Base-by-base conservation (phyloP, 768 basidiomycete genomes). In the Rhodotorula diobovata region DNA sequence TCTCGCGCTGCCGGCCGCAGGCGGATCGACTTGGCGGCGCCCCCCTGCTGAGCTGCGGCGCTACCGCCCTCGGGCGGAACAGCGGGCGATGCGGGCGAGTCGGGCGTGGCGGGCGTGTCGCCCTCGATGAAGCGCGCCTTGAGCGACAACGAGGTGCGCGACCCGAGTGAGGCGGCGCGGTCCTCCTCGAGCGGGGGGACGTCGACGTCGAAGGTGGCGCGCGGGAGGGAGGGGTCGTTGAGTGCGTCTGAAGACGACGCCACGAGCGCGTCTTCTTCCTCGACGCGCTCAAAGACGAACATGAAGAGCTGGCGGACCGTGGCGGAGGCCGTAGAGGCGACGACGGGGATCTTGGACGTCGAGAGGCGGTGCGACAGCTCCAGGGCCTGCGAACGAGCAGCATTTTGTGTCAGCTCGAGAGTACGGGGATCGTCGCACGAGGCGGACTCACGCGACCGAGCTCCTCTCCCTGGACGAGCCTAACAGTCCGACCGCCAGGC, bases 261-360 rank as follows among this genome's bases (percentile, higher is more conserved):
- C 78, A 30, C 81, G 72, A 41, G 80, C 10, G 83, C 81, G 79
- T 93, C 90, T 78, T 93, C 91, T 28, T 86, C 84, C 2, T 88
- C 86, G 80, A 97, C 90, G 79, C 95, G 93, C 81, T 99, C 96
- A 55, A 97, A 90, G 28, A 97, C 88, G 75, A 97, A 91, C 94
- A 99, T 97, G 56, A 98, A 91, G 3, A 97, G 84, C 79, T 98
- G 95, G 5, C 94, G 88, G 9, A 97, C 85, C 0, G 94, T 97
- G 0, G 96, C 96, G 6, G 94, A 94, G 4, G 95, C 95, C 8
- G 96, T 98, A 0, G 92, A 94, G 6, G 93, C 95, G 14, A 99
- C 95, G 35, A 98, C 95, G 0, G 93, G 90, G 34, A 94, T 96
- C 73, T 91, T 88, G 1, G 92, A 94, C 69, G 97, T 96, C 80